Percentiles rank a stretch among this genome's conserved stretches.
Evolutionary conservation across 2,329 filamentous ascomycete genomes (phyloP).

Genomic region (Talaromyces sp.): DNA sequence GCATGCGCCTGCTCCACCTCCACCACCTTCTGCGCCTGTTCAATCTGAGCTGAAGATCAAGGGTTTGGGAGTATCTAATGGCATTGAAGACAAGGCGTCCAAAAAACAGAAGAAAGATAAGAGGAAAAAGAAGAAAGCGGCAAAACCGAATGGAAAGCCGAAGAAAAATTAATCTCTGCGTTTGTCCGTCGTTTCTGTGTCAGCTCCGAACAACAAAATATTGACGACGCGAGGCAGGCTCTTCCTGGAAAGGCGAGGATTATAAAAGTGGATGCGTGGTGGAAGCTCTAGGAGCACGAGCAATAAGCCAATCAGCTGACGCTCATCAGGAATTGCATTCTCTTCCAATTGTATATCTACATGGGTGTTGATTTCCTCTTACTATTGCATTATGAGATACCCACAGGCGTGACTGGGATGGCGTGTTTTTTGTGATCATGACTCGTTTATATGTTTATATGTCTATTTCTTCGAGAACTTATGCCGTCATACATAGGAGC

Average conservation of each 20-base stretch:
- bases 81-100: constrained; percentile 1
- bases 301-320: not conserved
- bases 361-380: constrained; percentile 5
- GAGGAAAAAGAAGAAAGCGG: constrained; percentile 10
- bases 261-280: not conserved
- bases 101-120: constrained; percentile 11
- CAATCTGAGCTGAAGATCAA: constrained; percentile 5
- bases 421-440: constrained; percentile 1
- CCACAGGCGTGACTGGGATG: constrained; percentile 8
- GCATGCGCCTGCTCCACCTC: constrained; percentile 18
- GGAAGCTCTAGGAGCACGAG: not conserved
- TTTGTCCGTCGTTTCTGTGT: not conserved
- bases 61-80: constrained; percentile 4
- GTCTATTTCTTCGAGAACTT: constrained; percentile 11
- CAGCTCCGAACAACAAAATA: not conserved
- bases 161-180: not conserved
- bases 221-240: not conserved
- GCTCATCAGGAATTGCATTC: not conserved
- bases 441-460: not conserved
- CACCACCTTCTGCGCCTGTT: constrained; percentile 8
- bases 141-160: not conserved
- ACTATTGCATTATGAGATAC: constrained; percentile 11
- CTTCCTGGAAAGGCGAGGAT: not conserved
- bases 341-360: not conserved
- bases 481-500: constrained; percentile 5